Evolutionary conservation across 352 stramenopile genomes (phyloP).

Genomic region (Phytophthora hybrid): DNA sequence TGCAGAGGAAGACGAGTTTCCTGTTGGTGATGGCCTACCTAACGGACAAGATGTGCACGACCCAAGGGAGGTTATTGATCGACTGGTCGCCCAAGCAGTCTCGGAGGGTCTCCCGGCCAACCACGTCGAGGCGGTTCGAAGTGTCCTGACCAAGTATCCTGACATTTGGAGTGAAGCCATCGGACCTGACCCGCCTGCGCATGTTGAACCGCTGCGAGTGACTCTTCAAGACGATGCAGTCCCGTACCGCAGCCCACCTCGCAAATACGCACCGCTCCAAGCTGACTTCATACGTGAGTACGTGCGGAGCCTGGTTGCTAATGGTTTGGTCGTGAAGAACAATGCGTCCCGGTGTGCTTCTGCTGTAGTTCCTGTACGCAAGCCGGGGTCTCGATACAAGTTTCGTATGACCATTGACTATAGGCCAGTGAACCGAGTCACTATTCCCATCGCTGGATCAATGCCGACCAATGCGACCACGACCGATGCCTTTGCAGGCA

Average conservation of each 20-base stretch:
- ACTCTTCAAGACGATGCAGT: background rate
- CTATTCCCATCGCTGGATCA: background rate
- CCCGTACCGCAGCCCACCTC: background rate
- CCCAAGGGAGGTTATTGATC: background rate
- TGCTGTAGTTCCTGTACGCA: background rate
- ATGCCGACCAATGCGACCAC: background rate
- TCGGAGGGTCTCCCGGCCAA: background rate
- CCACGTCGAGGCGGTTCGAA: background rate
- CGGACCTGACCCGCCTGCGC: background rate
- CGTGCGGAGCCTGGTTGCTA: background rate
- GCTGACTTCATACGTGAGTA: background rate
- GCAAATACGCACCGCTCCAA: conserved; percentile 17
- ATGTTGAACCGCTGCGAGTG: conserved; percentile 7
- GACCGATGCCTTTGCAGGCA: background rate
- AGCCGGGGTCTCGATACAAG: background rate
- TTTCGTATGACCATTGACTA: background rate
- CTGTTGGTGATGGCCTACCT: conserved; percentile 4
- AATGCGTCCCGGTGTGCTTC: background rate
- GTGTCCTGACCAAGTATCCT: background rate
- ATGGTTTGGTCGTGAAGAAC: background rate
- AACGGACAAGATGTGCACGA: background rate
- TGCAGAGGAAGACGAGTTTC: conserved; percentile 9
- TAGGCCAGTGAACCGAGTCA: background rate
- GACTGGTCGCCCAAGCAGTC: background rate
- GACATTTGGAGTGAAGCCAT: background rate